phyloP scores from a whole-genome alignment of 2,329 filamentous ascomycete genomes.

The Elsinoe fawcettii region DNA sequence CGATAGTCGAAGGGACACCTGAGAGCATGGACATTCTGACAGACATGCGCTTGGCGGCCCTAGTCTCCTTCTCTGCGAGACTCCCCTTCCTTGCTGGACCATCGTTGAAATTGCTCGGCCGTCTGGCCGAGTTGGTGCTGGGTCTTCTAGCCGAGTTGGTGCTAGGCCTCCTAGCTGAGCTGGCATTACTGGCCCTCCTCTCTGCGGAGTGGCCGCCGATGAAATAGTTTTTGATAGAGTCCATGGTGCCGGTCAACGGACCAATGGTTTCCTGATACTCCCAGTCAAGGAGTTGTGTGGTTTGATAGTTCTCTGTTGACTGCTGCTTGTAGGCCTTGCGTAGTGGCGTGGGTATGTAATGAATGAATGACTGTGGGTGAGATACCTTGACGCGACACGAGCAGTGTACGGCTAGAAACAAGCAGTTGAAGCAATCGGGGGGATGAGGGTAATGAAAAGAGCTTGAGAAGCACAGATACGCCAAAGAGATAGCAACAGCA shows the following conservation, averaged over 20 bases:
- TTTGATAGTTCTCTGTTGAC: neutral
- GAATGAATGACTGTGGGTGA: conserved; percentile 17
- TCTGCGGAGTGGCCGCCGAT: conserved; percentile 43
- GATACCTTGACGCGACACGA: conserved; percentile 12
- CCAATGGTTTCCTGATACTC: neutral
- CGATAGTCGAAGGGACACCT: conserved; percentile 8
- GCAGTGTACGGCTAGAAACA: conserved; percentile 7
- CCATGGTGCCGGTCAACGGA: conserved; percentile 41
- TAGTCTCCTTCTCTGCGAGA: conserved; percentile 24
- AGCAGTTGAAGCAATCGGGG: neutral
- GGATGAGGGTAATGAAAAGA: conserved; percentile 5
- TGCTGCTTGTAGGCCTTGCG: neutral
- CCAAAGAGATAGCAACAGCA: conserved; percentile 14
- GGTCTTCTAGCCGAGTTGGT: conserved; percentile 14
- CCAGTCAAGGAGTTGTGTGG: neutral
- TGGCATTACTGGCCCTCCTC: neutral
- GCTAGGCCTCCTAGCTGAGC: conserved; percentile 16
- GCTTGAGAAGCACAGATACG: conserved; percentile 4
- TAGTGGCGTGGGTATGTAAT: conserved; percentile 2
- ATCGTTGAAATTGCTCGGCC: neutral
- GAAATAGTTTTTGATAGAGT: conserved; percentile 52
- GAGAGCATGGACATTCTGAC: conserved; percentile 1
- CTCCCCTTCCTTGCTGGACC: conserved; percentile 33
- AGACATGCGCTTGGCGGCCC: conserved; percentile 10
- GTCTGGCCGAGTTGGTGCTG: neutral